Conservation (phyloP, 768 basidiomycete species). For the Lenzites betulinus region DNA sequence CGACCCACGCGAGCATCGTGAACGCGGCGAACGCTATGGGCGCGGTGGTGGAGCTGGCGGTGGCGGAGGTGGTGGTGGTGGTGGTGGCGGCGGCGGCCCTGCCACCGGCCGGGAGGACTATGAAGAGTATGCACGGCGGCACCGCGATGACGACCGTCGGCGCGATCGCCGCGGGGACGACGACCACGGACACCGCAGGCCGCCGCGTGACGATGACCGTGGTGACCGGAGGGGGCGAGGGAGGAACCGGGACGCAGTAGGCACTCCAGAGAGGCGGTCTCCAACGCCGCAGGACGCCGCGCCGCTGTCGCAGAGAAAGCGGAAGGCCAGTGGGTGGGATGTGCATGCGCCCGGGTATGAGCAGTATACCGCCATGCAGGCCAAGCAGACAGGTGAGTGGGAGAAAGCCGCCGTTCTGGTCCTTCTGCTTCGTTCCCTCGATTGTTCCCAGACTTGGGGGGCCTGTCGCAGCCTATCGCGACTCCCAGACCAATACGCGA, state of each 20-base stretch:
- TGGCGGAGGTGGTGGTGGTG: constrained; percentile 15
- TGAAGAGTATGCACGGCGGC: constrained; percentile 27
- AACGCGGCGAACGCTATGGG: constrained; percentile 32
- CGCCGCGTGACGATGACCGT: constrained; percentile 36
- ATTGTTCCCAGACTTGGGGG: too few species aligned
- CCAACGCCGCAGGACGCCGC: constrained; percentile 88
- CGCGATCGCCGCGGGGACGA: constrained; percentile 37
- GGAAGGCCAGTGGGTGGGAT: constrained; percentile 95
- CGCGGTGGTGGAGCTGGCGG: constrained; percentile 20
- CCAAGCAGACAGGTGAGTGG: constrained; percentile 90
- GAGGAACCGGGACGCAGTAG: constrained; percentile 53
- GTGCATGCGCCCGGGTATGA: constrained; percentile 95
- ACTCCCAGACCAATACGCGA: too few species aligned
- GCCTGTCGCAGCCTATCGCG: too few species aligned
- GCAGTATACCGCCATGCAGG: constrained; percentile 91
- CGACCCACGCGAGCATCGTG: constrained; percentile 33
- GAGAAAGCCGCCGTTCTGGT: not conserved
- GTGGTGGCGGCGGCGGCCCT: constrained; percentile 31
- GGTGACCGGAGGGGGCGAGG: constrained; percentile 53
- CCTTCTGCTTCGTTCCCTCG: not conserved
- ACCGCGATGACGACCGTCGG: constrained; percentile 44
- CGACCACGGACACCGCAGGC: constrained; percentile 38
- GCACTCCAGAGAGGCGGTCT: constrained; percentile 77
- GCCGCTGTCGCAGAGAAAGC: constrained; percentile 81
- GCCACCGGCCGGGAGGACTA: constrained; percentile 24